These are phyloP conservation scores for Paspalum notatum DNA, from an alignment of 176 grass and related monocot species.

Conservation along the genomic window DNA sequence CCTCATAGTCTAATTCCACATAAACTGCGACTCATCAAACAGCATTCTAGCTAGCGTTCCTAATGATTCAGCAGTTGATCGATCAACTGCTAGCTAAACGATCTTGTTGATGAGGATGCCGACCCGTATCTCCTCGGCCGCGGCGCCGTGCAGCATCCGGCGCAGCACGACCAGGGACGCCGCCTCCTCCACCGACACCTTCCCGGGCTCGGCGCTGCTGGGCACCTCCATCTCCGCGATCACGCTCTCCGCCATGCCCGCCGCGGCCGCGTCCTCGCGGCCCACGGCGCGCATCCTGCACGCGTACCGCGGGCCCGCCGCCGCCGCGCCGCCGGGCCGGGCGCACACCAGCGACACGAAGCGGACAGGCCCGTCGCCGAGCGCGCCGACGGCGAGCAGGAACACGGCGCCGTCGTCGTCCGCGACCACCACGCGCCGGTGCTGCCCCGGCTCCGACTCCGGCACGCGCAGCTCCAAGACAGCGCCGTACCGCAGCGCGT, in stretches of 20 bases:
- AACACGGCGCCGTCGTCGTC: neutral
- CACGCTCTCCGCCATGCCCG: neutral
- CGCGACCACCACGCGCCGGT: neutral
- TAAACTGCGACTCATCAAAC: neutral
- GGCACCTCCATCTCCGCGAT: neutral
- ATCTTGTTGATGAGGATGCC: neutral
- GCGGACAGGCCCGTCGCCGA: neutral
- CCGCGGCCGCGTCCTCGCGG: neutral
- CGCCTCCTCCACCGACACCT: neutral
- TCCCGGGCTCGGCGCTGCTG: neutral
- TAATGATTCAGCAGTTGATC: neutral
- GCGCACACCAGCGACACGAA: conserved; percentile 12
- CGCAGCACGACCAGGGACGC: neutral
- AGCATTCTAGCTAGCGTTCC: neutral
- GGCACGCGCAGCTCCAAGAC: neutral
- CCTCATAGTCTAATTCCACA: no score
- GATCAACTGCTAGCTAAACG: neutral
- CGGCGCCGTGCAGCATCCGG: neutral
- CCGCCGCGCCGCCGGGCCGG: neutral
- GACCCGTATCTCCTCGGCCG: neutral
- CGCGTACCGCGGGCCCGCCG: neutral
- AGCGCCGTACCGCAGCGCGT: neutral
- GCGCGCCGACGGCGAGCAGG: neutral
- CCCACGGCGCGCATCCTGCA: neutral
- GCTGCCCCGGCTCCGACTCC: neutral